These are phyloP conservation scores for Pneumocystis sp. DNA, from an alignment of 1,139 yeast genomes.

Conservation along the genomic window DNA sequence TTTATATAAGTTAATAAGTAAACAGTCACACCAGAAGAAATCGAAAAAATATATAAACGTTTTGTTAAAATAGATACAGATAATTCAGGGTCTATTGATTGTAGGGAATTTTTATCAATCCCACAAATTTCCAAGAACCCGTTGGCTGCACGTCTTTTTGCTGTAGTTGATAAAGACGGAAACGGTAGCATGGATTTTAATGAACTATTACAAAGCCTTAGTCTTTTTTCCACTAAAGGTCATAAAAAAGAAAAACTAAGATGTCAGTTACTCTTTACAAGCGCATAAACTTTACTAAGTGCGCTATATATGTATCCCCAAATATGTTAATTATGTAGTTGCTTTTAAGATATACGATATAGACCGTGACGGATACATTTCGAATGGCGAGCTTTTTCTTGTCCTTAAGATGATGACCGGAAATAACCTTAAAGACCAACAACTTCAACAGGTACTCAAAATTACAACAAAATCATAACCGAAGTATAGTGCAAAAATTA, in stretches of 20 bases:
- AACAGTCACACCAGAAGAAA: slow-evolving; percentile 66
- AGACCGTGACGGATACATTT: slow-evolving; percentile 85
- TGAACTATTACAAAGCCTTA: slow-evolving; percentile 80
- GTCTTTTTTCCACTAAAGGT: slow-evolving; percentile 84
- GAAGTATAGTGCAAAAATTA: background rate
- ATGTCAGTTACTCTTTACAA: slow-evolving; percentile 20
- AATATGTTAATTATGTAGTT: slow-evolving; percentile 21
- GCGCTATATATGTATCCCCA: background rate
- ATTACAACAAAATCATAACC: background rate
- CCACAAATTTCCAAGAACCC: slow-evolving; percentile 92
- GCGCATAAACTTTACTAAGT: too few species aligned
- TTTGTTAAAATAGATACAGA: slow-evolving; percentile 93
- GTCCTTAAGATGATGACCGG: slow-evolving; percentile 98
- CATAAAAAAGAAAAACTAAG: slow-evolving; percentile 65
- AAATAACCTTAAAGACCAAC: slow-evolving; percentile 67
- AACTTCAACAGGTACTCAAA: slow-evolving; percentile 54
- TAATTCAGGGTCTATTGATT: slow-evolving; percentile 82
- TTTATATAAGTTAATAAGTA: background rate
- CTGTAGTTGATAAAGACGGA: slow-evolving; percentile 85
- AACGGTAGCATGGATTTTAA: slow-evolving; percentile 91
- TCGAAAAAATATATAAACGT: slow-evolving; percentile 76
- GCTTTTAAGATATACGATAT: slow-evolving; percentile 92
- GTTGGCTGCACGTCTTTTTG: slow-evolving; percentile 74
- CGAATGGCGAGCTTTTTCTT: slow-evolving; percentile 85
- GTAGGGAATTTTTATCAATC: slow-evolving; percentile 74